Percentiles rank a stretch among this genome's conserved stretches.
These are phyloP conservation scores for Tuber aestivum DNA, from an alignment of 495 filamentous ascomycete genomes.

Conservation along the genomic window DNA sequence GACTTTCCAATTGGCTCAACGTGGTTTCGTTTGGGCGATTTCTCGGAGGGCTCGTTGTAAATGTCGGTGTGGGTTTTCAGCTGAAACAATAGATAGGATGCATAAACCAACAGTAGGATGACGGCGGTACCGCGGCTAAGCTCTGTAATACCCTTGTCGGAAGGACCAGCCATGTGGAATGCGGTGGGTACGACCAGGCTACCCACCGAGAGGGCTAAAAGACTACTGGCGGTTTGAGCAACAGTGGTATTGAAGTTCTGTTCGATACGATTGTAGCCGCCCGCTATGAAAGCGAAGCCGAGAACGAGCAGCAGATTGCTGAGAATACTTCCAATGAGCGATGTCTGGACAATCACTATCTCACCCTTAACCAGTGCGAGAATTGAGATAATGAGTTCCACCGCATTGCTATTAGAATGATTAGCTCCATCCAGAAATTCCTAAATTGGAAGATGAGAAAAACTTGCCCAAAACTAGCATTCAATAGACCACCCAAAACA, in stretches of 20 bases:
- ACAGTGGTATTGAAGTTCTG: conserved; percentile 90
- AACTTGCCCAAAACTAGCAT: conserved; percentile 77
- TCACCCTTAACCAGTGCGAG: conserved; percentile 68
- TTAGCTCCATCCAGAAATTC: conserved; percentile 1
- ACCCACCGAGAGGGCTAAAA: conserved; percentile 72
- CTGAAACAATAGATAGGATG: conserved; percentile 73
- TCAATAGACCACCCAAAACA: conserved; percentile 76
- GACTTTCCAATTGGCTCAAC: conserved; percentile 3
- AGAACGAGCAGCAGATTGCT: conserved; percentile 88
- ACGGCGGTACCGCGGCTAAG: conserved; percentile 67
- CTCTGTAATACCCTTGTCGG: conserved; percentile 48
- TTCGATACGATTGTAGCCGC: conserved; percentile 69
- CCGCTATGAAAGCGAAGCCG: conserved; percentile 90
- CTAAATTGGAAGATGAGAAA: not conserved
- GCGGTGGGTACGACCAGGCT: conserved; percentile 84
- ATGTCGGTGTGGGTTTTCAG: conserved; percentile 68
- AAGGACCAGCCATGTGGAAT: conserved; percentile 55
- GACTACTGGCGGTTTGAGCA: conserved; percentile 81
- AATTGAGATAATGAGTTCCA: conserved; percentile 85
- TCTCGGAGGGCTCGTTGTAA: conserved; percentile 67
- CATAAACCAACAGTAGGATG: conserved; percentile 71
- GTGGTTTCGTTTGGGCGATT: conserved; percentile 52
- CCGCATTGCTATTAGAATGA: conserved; percentile 61
- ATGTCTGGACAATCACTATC: conserved; percentile 85
- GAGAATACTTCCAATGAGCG: conserved; percentile 81